Evolutionary conservation across 2,329 filamentous ascomycete species (phyloP), one percentile per base, ranked within the genome.

Genomic region (Septoria linicola): DNA sequence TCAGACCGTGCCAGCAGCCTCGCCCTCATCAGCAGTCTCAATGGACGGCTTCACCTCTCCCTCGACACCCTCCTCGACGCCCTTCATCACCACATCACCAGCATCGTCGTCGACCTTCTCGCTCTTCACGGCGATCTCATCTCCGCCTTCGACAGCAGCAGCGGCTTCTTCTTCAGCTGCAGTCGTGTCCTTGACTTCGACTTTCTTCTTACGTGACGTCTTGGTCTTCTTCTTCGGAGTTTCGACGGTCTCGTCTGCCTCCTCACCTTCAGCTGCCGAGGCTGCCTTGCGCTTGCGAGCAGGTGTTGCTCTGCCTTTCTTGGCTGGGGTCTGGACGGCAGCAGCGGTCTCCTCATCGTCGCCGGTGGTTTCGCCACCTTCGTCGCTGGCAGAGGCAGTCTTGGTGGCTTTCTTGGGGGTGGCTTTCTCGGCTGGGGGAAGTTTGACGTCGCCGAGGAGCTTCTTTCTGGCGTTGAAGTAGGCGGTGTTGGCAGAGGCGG

Each of bases 401-500:
- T 14, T 25, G 1, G 31, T 41, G 17, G 14, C 21, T 23, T 49
- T 47, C 31, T 36, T 48, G 2, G 35, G 35, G 21, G 35, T 48
- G 4, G 36, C 36, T 23, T 20, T 40, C 45, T 40, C 30, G n/a
- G 45, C 43, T 3, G 43, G 32, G 7, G 45, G 45, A 21, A 40
- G 13, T 21, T 40, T 41, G 17, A 34, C 36, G 4, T 40, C 45
- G 89, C 95, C 74, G 85, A 93, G 69, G 87, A 85, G 63, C 72
- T 95, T 59, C 66, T 95, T 49, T 88, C 88, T 20, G 76, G 80
- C 17, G 80, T 85, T 76, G 78, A 90, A 8, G 35, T 42, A 61
- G n/a, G 49, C 48, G 3, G 51, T 58, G 37, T 43, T 56, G 0
- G 61, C 59, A 3, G 61, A 61, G 1, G 46, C 53, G 1, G 23